Base-by-base conservation (phyloP, 2,329 filamentous ascomycete genomes). In the Cercospora sp. region DNA sequence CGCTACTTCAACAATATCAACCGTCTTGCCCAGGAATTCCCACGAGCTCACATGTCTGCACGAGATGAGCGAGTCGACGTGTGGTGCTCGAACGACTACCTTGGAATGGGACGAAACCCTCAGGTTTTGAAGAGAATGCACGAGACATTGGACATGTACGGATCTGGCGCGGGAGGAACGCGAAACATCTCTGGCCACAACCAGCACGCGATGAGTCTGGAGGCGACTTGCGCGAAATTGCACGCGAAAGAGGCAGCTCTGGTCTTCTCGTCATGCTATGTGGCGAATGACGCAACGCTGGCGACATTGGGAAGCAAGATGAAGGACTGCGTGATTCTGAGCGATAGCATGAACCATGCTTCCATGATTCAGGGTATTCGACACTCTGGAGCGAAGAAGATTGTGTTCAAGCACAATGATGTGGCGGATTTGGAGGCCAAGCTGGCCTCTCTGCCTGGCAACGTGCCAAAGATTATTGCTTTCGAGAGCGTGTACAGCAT, bases 1-100 rank as follows among this genome's bases (percentile, higher is more conserved):
- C 92, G 95, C 78, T 98, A 98, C 85, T 99, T 99, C 86, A 99
- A 99, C 87, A 99, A 99, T 85, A 99, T 99, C 88, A 99, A 99
- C 79, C 93, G 95, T 40, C 86, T 99, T 69, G 95, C 95, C 73
- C 92, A 95, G 83, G 93, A 98, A 72, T 99, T 99, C 71, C 95
- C 95, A 32, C 92, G 91, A 72, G 95, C 95, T 57, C 95, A 99
- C 81, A 97, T 96, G 86, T 87, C 91, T 16, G 89, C 86, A 67
- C 87, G 88, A 77, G 90, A 94, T 68, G 93, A 97, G 73, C 89
- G 89, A 63, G 95, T 99, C 67, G 97, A 94, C 1, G 95, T 99
- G 26, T 99, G 95, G 95, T 99, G 95, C 85, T 96, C 94, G 79
- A 99, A 99, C 78, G 95, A 99, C 80, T 99, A 99, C 80, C 88